phyloP scores from a whole-genome alignment of 2,329 filamentous ascomycete species.

The Aspergillus caelatus region DNA sequence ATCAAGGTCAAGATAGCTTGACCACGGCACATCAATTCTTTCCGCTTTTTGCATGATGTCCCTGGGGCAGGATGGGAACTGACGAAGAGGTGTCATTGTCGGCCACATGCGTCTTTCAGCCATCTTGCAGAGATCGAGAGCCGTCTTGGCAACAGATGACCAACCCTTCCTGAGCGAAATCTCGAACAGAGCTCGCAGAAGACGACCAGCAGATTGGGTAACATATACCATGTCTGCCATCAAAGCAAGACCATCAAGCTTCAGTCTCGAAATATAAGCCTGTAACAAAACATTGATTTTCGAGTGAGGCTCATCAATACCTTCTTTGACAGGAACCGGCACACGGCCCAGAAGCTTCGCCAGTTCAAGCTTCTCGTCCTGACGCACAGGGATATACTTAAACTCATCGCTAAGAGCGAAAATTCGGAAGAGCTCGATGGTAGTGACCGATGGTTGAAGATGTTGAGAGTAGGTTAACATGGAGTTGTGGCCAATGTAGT shows the following conservation, averaged over 20 bases:
- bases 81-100: slow-evolving; percentile 92
- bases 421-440: slow-evolving; percentile 94
- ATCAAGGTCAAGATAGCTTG: slow-evolving; percentile 92
- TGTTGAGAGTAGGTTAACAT: slow-evolving; percentile 98
- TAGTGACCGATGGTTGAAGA: slow-evolving; percentile 87
- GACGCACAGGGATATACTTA: slow-evolving; percentile 96
- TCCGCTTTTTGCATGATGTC: slow-evolving; percentile 93
- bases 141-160: slow-evolving; percentile 89
- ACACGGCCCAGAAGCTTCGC: slow-evolving; percentile 88
- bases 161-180: slow-evolving; percentile 97
- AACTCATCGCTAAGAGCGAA: slow-evolving; percentile 97
- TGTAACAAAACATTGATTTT: slow-evolving; percentile 98
- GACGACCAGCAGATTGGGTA: slow-evolving; percentile 95
- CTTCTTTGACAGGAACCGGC: slow-evolving; percentile 95
- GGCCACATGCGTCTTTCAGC: slow-evolving; percentile 99
- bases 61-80: slow-evolving; percentile 79
- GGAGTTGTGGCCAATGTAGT: slow-evolving; percentile 94
- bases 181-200: slow-evolving; percentile 92
- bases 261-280: slow-evolving; percentile 92
- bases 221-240: slow-evolving; percentile 99
- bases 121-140: slow-evolving; percentile 96
- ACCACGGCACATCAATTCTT: slow-evolving; percentile 91
- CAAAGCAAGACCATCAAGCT: slow-evolving; percentile 87
- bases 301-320: slow-evolving; percentile 92
- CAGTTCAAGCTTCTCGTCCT: slow-evolving; percentile 95